A percentile compares a stretch with the other conserved stretches of the same genome.
phyloP scores from a whole-genome alignment of 2,329 filamentous ascomycete genomes.

The Pyrenochaeta sp. region DNA sequence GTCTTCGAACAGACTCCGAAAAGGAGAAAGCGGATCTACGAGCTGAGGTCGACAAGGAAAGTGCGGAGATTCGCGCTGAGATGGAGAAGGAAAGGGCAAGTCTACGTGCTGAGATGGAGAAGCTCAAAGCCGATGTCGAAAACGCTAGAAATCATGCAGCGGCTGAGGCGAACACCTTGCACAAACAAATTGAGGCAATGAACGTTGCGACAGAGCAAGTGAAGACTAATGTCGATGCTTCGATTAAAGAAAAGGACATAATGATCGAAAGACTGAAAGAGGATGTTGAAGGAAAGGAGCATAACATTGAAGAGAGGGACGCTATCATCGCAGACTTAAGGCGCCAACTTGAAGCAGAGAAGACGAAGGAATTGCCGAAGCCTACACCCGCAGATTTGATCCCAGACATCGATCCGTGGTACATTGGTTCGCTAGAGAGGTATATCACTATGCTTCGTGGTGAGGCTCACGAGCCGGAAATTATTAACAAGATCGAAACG shows the following conservation, averaged over 20 bases:
- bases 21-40: constrained; percentile 23
- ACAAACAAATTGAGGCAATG: constrained; percentile 30
- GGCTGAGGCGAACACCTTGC: constrained; percentile 23
- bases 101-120: constrained; percentile 13
- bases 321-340: constrained; percentile 29
- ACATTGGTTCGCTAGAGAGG: constrained; percentile 62
- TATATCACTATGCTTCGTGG: constrained; percentile 64
- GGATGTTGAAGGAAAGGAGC: constrained; percentile 45
- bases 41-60: constrained; percentile 23
- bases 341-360: constrained; percentile 39
- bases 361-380: constrained; percentile 27
- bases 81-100: constrained; percentile 25
- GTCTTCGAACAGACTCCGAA: constrained; percentile 30
- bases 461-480: constrained; percentile 56
- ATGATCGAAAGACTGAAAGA: constrained; percentile 45
- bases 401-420: constrained; percentile 66
- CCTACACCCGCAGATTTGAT: constrained; percentile 50
- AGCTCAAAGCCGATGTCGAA: constrained; percentile 23
- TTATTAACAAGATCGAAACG: constrained; percentile 62
- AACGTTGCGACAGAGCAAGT: constrained; percentile 29
- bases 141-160: constrained; percentile 26
- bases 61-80: constrained; percentile 23
- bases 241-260: constrained; percentile 37
- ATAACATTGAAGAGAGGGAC: constrained; percentile 41
- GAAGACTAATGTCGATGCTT: constrained; percentile 29